Percentiles rank a stretch among this genome's conserved stretches.
Conservation (phyloP, 2,329 filamentous ascomycete genomes). For the Alternaria alternata region DNA sequence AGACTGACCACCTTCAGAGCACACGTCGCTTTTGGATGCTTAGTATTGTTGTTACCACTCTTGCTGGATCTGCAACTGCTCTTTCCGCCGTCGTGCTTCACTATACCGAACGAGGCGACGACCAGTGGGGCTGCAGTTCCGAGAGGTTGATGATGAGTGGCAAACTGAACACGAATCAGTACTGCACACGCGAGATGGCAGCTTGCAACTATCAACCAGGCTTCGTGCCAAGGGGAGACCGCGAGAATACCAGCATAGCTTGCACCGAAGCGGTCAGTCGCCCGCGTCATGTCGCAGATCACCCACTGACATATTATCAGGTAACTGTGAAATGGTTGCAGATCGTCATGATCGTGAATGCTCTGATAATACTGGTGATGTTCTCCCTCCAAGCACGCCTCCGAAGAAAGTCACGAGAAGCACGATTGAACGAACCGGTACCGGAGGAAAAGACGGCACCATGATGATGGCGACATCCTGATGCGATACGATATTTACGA, state of each 20-base stretch:
- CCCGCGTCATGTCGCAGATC: not conserved
- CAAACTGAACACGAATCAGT: constrained; percentile 35
- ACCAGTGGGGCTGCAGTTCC: constrained; percentile 35
- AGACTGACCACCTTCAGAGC: constrained; percentile 24
- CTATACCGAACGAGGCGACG: constrained; percentile 36
- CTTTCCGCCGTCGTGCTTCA: constrained; percentile 35
- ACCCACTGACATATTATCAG: constrained; percentile 19
- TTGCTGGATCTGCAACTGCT: constrained; percentile 25
- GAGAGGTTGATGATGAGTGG: constrained; percentile 30
- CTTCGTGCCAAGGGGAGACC: constrained; percentile 21
- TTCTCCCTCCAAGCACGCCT: constrained; percentile 34
- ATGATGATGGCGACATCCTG: not conserved
- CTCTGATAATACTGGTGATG: constrained; percentile 29
- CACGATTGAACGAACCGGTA: constrained; percentile 7
- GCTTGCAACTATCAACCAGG: constrained; percentile 35
- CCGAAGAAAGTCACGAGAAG: constrained; percentile 29
- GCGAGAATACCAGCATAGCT: constrained; percentile 23
- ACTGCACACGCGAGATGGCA: constrained; percentile 40
- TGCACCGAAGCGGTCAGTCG: constrained; percentile 40
- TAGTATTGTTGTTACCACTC: constrained; percentile 28
- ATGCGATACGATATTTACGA: not conserved
- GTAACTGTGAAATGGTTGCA: constrained; percentile 41
- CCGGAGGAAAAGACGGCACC: not conserved
- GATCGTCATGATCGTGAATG: constrained; percentile 31
- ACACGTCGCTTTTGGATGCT: constrained; percentile 40